phyloP scores from a whole-genome alignment of 441 rosid genomes.

The Pelargonium cotyledonis region DNA sequence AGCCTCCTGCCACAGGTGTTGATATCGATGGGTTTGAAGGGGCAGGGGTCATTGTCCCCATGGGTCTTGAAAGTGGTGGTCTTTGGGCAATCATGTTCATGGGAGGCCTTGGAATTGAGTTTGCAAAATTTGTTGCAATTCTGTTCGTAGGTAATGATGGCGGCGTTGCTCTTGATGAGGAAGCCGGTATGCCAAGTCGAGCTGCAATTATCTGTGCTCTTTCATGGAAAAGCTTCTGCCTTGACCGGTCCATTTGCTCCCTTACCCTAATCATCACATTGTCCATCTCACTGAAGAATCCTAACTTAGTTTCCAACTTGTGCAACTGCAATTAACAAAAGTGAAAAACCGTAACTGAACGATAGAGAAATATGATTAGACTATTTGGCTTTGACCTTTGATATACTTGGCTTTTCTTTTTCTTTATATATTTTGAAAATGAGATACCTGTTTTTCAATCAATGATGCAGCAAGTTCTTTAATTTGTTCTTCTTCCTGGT shows the following conservation, averaged over 20 bases:
- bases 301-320: slow-evolving; percentile 75
- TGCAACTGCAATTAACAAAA: slow-evolving; percentile 45
- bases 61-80: slow-evolving; percentile 62
- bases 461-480: slow-evolving; percentile 60
- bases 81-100: slow-evolving; percentile 52
- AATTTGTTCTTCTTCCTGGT: slow-evolving; percentile 83
- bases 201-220: slow-evolving; percentile 89
- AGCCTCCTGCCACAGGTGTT: slow-evolving; percentile 44
- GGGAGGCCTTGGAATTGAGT: slow-evolving; percentile 58
- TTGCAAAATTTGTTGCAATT: slow-evolving; percentile 51
- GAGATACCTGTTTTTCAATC: slow-evolving; percentile 78
- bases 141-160: slow-evolving; percentile 59
- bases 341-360: slow-evolving; percentile 13
- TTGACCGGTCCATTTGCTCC: slow-evolving; percentile 87
- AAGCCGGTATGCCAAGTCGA: slow-evolving; percentile 62
- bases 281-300: slow-evolving; percentile 75
- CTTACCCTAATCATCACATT: slow-evolving; percentile 54
- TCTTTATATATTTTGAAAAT: neutral
- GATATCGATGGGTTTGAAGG: slow-evolving; percentile 41
- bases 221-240: slow-evolving; percentile 80
- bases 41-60: slow-evolving; percentile 38
- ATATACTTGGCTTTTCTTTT: neutral
- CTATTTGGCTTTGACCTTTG: neutral
- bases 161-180: slow-evolving; percentile 58
- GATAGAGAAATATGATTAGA: neutral